Evolutionary conservation across 495 filamentous ascomycete species (phyloP).

Genomic region (Neurospora sp.): DNA sequence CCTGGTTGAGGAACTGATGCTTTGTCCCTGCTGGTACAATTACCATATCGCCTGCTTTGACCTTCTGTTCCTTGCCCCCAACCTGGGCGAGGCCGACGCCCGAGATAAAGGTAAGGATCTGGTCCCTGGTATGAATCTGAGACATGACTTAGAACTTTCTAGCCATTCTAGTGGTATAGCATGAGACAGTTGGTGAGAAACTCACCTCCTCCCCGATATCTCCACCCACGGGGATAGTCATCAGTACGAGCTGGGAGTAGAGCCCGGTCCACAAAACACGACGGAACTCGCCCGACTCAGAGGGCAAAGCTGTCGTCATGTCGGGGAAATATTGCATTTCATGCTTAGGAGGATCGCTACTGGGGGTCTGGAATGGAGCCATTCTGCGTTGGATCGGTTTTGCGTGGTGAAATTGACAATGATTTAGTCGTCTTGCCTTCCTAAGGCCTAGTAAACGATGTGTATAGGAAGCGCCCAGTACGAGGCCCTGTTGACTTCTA

Average conservation of each 20-base stretch:
- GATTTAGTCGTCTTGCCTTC: background rate
- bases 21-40: conserved; percentile 56
- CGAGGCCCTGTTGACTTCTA: background rate
- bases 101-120: conserved; percentile 54
- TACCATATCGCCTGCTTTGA: conserved; percentile 51
- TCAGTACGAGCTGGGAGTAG: conserved; percentile 53
- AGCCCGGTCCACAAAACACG: conserved; percentile 52
- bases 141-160: conserved; percentile 3
- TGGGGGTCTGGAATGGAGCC: conserved; percentile 13
- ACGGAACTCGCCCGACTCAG: conserved; percentile 46
- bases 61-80: conserved; percentile 46
- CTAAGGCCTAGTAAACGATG: background rate
- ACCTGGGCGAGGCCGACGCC: conserved; percentile 48
- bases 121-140: conserved; percentile 45
- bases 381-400: conserved; percentile 6
- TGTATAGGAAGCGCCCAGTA: background rate
- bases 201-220: conserved; percentile 56
- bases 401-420: background rate
- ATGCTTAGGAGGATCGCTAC: conserved; percentile 35
- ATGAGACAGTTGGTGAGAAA: background rate
- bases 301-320: conserved; percentile 41
- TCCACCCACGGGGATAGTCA: conserved; percentile 53
- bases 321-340: conserved; percentile 50
- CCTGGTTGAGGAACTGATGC: conserved; percentile 58
- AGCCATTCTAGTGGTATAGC: conserved; percentile 5